Conservation (phyloP, 805 yeast genomes). For the Monosporozyma aquatica region DNA sequence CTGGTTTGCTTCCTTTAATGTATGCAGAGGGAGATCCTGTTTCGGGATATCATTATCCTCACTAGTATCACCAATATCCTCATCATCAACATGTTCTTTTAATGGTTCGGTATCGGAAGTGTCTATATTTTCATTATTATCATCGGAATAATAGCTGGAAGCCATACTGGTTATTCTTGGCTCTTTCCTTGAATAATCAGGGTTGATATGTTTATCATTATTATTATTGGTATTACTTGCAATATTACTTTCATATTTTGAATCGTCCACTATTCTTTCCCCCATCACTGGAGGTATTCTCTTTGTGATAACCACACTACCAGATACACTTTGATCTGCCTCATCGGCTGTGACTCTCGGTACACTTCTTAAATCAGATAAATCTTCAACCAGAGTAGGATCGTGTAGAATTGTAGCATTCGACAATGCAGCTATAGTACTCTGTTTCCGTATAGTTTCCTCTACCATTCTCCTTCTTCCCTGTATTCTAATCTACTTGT, state of each 20-base stretch:
- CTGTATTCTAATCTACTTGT: no score
- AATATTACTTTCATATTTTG: not conserved
- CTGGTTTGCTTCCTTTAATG: no score
- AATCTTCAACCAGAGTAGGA: slow-evolving; percentile 26
- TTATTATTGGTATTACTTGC: not conserved
- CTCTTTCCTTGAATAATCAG: no score
- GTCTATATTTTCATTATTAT: no score
- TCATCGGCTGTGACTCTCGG: slow-evolving; percentile 9
- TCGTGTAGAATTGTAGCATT: slow-evolving; percentile 18
- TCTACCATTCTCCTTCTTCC: slow-evolving; percentile 1
- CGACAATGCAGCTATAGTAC: slow-evolving; percentile 9
- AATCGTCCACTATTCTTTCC: not conserved
- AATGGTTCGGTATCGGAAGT: not conserved
- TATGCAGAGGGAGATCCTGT: no score
- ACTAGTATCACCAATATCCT: not conserved
- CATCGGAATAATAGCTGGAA: slow-evolving; percentile 12
- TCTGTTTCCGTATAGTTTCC: slow-evolving; percentile 1
- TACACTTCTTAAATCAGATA: slow-evolving; percentile 18
- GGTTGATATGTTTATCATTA: not conserved
- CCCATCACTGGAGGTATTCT: not conserved
- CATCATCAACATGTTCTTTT: not conserved
- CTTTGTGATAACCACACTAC: slow-evolving; percentile 25
- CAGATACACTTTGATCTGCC: slow-evolving; percentile 18
- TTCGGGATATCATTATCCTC: no score
- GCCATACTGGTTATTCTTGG: slow-evolving; percentile 10